A percentile compares a stretch with the other conserved stretches of the same genome.
Evolutionary conservation across 768 basidiomycete genomes (phyloP).

Genomic region (Mycena pura): DNA sequence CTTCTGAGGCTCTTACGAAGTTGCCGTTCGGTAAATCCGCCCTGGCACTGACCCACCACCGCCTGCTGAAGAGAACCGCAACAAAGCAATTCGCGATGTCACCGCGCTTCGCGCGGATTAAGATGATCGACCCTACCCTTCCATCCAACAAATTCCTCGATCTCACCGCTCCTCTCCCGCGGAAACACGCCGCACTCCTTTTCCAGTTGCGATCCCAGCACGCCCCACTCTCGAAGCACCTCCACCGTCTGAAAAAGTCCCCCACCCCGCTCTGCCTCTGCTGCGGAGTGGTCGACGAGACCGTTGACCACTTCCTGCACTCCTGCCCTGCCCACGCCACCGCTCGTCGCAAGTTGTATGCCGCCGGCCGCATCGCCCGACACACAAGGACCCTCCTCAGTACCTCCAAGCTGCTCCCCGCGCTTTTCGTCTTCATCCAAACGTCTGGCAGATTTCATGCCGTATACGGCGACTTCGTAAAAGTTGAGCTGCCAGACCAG

Average conservation of each 20-base stretch:
- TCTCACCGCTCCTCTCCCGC: background rate
- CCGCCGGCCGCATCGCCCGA: background rate
- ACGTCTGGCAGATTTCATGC: background rate
- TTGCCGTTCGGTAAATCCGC: background rate
- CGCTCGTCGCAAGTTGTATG: background rate
- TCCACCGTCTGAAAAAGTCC: background rate
- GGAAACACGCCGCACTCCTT: background rate
- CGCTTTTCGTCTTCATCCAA: background rate
- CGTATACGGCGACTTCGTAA: no score
- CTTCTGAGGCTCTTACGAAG: background rate
- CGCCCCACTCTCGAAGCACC: background rate
- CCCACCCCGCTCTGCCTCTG: background rate
- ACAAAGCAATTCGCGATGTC: background rate
- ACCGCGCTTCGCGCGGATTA: background rate
- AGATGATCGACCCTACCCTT: background rate
- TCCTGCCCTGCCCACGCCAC: background rate
- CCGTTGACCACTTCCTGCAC: no score
- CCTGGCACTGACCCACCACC: background rate
- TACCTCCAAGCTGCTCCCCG: background rate
- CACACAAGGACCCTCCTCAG: background rate
- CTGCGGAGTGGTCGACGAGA: background rate
- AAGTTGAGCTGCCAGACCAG: background rate
- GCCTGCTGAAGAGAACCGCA: background rate
- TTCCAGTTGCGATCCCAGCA: constrained; percentile 5
- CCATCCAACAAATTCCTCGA: no score